These are phyloP conservation scores for Coemansia sp. DNA, from an alignment of 192 early-diverging fungal species.

Conservation along the genomic window DNA sequence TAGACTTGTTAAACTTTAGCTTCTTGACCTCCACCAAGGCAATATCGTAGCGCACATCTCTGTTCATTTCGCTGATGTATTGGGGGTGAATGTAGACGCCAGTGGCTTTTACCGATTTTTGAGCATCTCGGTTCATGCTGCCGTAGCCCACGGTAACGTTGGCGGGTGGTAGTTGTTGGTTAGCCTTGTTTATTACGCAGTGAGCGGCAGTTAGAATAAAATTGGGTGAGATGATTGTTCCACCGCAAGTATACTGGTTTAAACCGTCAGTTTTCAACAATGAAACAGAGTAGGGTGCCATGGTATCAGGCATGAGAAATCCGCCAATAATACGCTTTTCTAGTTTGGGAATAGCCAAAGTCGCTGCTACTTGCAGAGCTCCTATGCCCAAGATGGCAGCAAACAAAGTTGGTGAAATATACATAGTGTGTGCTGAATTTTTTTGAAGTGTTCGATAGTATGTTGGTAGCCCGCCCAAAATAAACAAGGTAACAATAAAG, in stretches of 20 bases:
- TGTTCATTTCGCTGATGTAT: slow-evolving; percentile 1
- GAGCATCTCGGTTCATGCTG: slow-evolving; percentile 24
- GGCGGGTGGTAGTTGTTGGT: background rate
- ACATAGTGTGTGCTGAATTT: background rate
- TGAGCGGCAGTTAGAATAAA: slow-evolving; percentile 43
- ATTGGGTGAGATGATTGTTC: slow-evolving; percentile 36
- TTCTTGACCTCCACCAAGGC: slow-evolving; percentile 36
- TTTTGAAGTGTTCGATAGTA: background rate
- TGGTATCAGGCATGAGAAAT: slow-evolving; percentile 24
- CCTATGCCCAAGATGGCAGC: slow-evolving; percentile 4
- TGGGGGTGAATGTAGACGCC: slow-evolving; percentile 27
- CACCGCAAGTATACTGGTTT: slow-evolving; percentile 34
- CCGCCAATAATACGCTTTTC: slow-evolving; percentile 37
- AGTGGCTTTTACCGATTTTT: slow-evolving; percentile 15
- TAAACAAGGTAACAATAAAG: background rate
- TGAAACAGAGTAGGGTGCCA: slow-evolving; percentile 30
- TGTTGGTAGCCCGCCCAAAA: background rate
- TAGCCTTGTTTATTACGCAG: slow-evolving; percentile 30
- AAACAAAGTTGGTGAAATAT: background rate
- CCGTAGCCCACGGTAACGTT: slow-evolving; percentile 35
- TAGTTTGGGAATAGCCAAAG: slow-evolving; percentile 16
- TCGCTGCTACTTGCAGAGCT: background rate
- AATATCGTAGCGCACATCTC: slow-evolving; percentile 26
- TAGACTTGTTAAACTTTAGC: slow-evolving; percentile 10
- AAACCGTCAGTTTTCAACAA: background rate